These are phyloP conservation scores for Flammula alnicola DNA, from an alignment of 1,284 basidiomycete genomes.

Conservation along the genomic window DNA sequence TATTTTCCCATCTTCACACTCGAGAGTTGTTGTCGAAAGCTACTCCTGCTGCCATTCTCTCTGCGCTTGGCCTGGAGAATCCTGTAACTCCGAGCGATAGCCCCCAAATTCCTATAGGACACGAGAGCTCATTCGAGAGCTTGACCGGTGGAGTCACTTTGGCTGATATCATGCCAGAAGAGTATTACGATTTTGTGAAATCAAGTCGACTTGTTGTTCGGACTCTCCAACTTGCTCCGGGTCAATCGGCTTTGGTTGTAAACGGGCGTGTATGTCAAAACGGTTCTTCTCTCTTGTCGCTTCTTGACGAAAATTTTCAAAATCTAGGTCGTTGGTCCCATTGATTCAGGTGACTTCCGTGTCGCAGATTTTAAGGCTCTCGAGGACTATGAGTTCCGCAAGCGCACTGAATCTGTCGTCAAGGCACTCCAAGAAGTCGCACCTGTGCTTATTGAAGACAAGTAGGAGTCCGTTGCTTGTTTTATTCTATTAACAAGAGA, in stretches of 20 bases:
- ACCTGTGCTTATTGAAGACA: slow-evolving; percentile 47
- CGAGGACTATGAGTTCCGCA: slow-evolving; percentile 72
- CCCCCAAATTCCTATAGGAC: slow-evolving; percentile 43
- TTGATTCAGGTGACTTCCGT: slow-evolving; percentile 48
- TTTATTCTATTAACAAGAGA: slow-evolving; percentile 1
- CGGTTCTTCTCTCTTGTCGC: background rate
- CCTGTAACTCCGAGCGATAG: slow-evolving; percentile 23
- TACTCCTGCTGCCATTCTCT: slow-evolving; percentile 42
- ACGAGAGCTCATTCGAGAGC: slow-evolving; percentile 38
- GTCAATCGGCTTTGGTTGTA: slow-evolving; percentile 66
- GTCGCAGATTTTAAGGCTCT: slow-evolving; percentile 72
- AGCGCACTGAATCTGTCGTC: slow-evolving; percentile 70
- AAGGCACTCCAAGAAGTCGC: slow-evolving; percentile 63
- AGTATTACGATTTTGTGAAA: slow-evolving; percentile 47
- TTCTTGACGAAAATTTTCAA: background rate
- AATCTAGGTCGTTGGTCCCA: slow-evolving; percentile 66
- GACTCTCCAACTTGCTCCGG: slow-evolving; percentile 59
- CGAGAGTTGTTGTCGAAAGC: slow-evolving; percentile 41
- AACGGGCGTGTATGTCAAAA: slow-evolving; percentile 76
- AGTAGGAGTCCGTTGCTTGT: slow-evolving; percentile 37
- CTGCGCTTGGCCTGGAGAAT: slow-evolving; percentile 38
- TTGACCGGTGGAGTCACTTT: slow-evolving; percentile 40
- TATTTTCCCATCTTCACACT: slow-evolving; percentile 51
- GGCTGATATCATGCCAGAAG: slow-evolving; percentile 35
- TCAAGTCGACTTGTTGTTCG: slow-evolving; percentile 50